Conservation (phyloP, 805 yeast species). For the Maudiozyma turicensis region DNA sequence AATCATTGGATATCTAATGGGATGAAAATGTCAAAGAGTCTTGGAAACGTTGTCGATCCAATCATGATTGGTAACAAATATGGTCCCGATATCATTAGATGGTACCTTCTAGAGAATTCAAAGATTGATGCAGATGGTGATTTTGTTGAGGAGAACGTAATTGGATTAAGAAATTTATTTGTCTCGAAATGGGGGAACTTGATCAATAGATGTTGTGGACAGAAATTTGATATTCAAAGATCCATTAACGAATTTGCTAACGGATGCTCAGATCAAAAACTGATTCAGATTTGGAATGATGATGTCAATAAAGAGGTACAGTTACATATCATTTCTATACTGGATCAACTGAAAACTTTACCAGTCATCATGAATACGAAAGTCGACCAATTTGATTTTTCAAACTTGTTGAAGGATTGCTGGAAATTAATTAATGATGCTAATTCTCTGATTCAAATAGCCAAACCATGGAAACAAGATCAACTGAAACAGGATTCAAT, state of each 20-base stretch:
- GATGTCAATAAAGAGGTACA: not conserved
- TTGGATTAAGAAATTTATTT: slow-evolving; percentile 48
- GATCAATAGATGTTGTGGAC: slow-evolving; percentile 62
- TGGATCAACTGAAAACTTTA: not conserved
- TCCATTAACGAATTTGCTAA: slow-evolving; percentile 28
- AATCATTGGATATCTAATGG: slow-evolving; percentile 92
- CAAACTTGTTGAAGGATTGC: slow-evolving; percentile 45
- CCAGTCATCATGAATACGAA: slow-evolving; percentile 31
- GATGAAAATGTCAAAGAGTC: slow-evolving; percentile 83
- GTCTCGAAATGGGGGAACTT: slow-evolving; percentile 80
- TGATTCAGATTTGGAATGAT: not conserved
- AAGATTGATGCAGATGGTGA: slow-evolving; percentile 71
- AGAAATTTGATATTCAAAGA: slow-evolving; percentile 48
- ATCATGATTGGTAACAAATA: slow-evolving; percentile 48
- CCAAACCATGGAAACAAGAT: slow-evolving; percentile 64
- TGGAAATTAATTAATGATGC: slow-evolving; percentile 52
- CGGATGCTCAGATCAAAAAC: slow-evolving; percentile 5
- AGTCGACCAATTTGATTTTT: slow-evolving; percentile 41
- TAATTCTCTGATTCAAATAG: slow-evolving; percentile 55
- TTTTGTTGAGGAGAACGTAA: slow-evolving; percentile 51
- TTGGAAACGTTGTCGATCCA: slow-evolving; percentile 94
- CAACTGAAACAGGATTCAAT: slow-evolving; percentile 39
- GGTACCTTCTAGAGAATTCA: slow-evolving; percentile 68
- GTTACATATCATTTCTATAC: not conserved
- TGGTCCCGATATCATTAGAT: slow-evolving; percentile 66